Percentiles rank a stretch among this genome's conserved stretches.
Conservation (phyloP, 148 eudicot genomes). For the Suaeda aralocaspica region DNA sequence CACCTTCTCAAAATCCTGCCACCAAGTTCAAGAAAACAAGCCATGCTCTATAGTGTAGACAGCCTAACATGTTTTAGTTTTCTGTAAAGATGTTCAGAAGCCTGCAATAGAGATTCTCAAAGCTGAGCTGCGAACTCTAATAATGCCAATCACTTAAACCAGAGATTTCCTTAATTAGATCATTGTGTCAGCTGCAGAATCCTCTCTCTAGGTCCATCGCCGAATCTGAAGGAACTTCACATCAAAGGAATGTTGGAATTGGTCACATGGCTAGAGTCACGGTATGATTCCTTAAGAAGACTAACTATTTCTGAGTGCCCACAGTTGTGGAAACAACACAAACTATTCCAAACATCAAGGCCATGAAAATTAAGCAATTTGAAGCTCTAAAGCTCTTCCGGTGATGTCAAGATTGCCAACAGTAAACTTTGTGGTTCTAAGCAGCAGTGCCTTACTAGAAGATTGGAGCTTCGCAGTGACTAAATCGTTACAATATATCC, state of each 20-base stretch:
- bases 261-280: slow-evolving; percentile 19
- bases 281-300: slow-evolving; percentile 6
- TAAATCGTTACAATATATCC: background rate
- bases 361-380: slow-evolving; percentile 30
- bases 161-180: slow-evolving; percentile 25
- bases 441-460: slow-evolving; percentile 18
- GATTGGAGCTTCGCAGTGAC: slow-evolving; percentile 12
- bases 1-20: slow-evolving; percentile 21
- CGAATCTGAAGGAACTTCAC: slow-evolving; percentile 17
- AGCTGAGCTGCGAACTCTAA: slow-evolving; percentile 24
- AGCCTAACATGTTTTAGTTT: slow-evolving; percentile 17
- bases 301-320: slow-evolving; percentile 29
- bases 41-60: background rate
- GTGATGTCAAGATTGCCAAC: slow-evolving; percentile 20
- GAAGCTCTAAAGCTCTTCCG: slow-evolving; percentile 22
- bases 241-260: slow-evolving; percentile 32
- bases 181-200: slow-evolving; percentile 23
- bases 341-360: slow-evolving; percentile 17
- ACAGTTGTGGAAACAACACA: slow-evolving; percentile 19
- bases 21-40: slow-evolving; percentile 17
- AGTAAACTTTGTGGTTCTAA: slow-evolving; percentile 12
- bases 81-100: slow-evolving; percentile 20
- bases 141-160: slow-evolving; percentile 10
- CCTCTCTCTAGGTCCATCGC: slow-evolving; percentile 26
- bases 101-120: slow-evolving; percentile 16